These are phyloP conservation scores for Magnusiomyces sp. DNA, from an alignment of 1,139 yeast species.

Conservation along the genomic window DNA sequence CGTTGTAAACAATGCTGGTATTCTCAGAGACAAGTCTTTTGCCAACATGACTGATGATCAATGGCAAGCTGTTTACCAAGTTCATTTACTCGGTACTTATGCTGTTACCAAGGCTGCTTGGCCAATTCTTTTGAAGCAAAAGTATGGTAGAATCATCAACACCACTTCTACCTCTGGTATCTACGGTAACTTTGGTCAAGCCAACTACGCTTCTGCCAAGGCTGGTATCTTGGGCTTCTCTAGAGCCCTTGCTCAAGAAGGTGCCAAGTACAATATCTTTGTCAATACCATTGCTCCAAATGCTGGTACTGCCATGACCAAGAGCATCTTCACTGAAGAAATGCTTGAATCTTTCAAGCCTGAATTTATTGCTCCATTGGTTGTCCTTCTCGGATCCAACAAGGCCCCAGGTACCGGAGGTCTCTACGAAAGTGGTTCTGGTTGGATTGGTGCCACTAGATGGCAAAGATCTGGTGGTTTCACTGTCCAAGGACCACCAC, in stretches of 20 bases:
- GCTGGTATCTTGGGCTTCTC: slow-evolving; percentile 81
- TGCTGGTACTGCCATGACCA: slow-evolving; percentile 96
- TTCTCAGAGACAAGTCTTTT: slow-evolving; percentile 84
- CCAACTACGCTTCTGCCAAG: slow-evolving; percentile 92
- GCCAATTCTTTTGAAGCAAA: slow-evolving; percentile 77
- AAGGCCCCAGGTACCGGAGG: slow-evolving; percentile 63
- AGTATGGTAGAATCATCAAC: slow-evolving; percentile 75
- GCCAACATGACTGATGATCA: slow-evolving; percentile 74
- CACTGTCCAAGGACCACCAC: slow-evolving; percentile 48
- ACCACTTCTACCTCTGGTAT: slow-evolving; percentile 94
- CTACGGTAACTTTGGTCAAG: slow-evolving; percentile 96
- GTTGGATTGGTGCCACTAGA: slow-evolving; percentile 92
- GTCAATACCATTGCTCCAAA: slow-evolving; percentile 91
- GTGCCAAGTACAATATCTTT: slow-evolving; percentile 65
- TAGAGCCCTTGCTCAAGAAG: slow-evolving; percentile 83
- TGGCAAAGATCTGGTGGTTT: slow-evolving; percentile 93
- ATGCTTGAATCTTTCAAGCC: slow-evolving; percentile 75
- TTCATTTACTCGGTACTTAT: slow-evolving; percentile 78
- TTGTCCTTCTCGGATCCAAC: slow-evolving; percentile 68
- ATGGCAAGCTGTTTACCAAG: slow-evolving; percentile 75
- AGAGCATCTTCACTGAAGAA: slow-evolving; percentile 76
- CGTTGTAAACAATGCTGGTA: slow-evolving; percentile 89
- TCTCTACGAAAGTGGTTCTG: slow-evolving; percentile 71
- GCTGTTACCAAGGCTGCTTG: slow-evolving; percentile 84
- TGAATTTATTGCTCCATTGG: slow-evolving; percentile 82